Percentiles rank a stretch among this genome's conserved stretches.
phyloP scores from a whole-genome alignment of 2,329 filamentous ascomycete species.

The Septoria petroselini region DNA sequence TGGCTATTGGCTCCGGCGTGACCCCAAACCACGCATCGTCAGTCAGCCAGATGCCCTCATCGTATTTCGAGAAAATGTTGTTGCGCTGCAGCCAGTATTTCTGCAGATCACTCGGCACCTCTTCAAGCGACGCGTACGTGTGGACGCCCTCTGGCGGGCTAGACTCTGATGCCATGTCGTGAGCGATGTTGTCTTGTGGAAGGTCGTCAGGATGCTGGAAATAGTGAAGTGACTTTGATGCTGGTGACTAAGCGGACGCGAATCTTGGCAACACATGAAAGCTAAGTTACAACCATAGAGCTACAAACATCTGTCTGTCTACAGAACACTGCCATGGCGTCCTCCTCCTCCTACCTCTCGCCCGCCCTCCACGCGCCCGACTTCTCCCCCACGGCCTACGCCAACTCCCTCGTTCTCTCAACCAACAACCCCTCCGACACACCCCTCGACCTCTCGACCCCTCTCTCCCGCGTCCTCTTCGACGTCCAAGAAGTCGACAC shows the following conservation, averaged over 20 bases:
- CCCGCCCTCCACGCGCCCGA: slow-evolving; percentile 34
- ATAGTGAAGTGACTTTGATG: too few relatives aligned
- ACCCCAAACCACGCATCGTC: slow-evolving; percentile 96
- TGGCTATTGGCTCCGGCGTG: slow-evolving; percentile 86
- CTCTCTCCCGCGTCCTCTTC: slow-evolving; percentile 88
- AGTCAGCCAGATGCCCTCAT: slow-evolving; percentile 85
- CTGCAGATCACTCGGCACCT: slow-evolving; percentile 79
- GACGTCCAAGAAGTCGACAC: slow-evolving; percentile 97
- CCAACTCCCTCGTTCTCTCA: slow-evolving; percentile 79
- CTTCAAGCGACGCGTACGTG: slow-evolving; percentile 67
- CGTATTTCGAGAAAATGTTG: slow-evolving; percentile 81
- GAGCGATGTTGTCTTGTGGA: slow-evolving; percentile 1
- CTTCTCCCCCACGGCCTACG: slow-evolving; percentile 79
- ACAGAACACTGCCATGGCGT: neutral
- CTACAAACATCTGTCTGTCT: neutral
- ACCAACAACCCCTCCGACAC: slow-evolving; percentile 92
- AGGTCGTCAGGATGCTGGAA: too few relatives aligned
- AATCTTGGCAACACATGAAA: neutral
- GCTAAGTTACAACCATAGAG: too few relatives aligned
- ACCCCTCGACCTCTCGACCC: slow-evolving; percentile 88
- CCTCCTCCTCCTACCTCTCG: slow-evolving; percentile 15
- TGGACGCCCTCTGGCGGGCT: slow-evolving; percentile 61
- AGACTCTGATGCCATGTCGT: slow-evolving; percentile 16
- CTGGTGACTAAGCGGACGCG: too few relatives aligned
- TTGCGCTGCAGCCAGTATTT: slow-evolving; percentile 93